A percentile compares a stretch with the other conserved stretches of the same genome.
Evolutionary conservation across 768 basidiomycete genomes (phyloP).

Genomic region (Collybia nuda): DNA sequence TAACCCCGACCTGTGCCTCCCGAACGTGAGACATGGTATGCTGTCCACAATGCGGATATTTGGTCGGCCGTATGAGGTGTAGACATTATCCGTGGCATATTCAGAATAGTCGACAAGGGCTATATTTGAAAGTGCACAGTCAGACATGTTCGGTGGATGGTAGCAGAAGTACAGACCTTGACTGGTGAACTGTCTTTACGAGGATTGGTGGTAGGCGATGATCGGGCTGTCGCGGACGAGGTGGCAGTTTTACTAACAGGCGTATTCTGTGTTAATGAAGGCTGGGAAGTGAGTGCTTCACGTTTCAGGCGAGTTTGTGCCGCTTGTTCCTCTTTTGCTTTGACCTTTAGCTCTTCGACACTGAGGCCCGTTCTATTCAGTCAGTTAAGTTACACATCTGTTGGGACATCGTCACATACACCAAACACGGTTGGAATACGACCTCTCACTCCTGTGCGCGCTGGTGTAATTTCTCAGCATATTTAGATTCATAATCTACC

Average conservation of each 20-base stretch:
- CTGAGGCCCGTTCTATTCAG: slow-evolving; percentile 42
- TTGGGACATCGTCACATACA: slow-evolving; percentile 18
- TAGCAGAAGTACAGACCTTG: slow-evolving; percentile 40
- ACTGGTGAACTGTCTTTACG: slow-evolving; percentile 71
- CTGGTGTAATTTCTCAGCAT: slow-evolving; percentile 67
- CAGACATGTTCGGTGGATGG: slow-evolving; percentile 1
- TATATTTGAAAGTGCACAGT: slow-evolving; percentile 26
- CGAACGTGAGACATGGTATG: slow-evolving; percentile 83
- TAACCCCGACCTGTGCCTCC: slow-evolving; percentile 80
- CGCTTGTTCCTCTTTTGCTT: slow-evolving; percentile 30
- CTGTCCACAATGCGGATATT: slow-evolving; percentile 83
- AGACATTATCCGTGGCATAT: slow-evolving; percentile 65
- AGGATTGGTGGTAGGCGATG: slow-evolving; percentile 7
- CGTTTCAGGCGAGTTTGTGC: slow-evolving; percentile 20
- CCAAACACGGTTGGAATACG: slow-evolving; percentile 11
- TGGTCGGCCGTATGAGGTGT: slow-evolving; percentile 71
- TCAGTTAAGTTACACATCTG: slow-evolving; percentile 4
- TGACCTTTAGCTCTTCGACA: slow-evolving; percentile 34
- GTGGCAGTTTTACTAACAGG: slow-evolving; percentile 10
- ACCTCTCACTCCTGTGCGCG: slow-evolving; percentile 46
- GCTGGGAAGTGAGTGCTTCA: slow-evolving; percentile 11
- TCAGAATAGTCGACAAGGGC: slow-evolving; percentile 83
- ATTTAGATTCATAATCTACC: slow-evolving; percentile 44
- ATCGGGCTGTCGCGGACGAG: slow-evolving; percentile 2
- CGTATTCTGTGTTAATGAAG: slow-evolving; percentile 3